Evolutionary conservation across 169 alveolate genomes (phyloP).

Genomic region (Plasmodium fragile): DNA sequence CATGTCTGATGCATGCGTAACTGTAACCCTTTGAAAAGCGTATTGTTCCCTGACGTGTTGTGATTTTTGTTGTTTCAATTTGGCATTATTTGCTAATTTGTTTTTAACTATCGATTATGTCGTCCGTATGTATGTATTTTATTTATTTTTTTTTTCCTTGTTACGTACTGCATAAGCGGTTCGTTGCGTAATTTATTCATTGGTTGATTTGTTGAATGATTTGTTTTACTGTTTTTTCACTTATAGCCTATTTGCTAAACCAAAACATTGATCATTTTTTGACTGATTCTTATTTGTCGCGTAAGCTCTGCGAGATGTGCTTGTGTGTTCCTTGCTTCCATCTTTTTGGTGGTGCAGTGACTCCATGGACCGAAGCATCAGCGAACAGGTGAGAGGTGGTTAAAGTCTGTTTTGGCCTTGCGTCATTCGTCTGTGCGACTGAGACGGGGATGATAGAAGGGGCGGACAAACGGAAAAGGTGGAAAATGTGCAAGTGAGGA

Average conservation of each 20-base stretch:
- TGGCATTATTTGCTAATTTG: not conserved
- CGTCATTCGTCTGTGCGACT: not conserved
- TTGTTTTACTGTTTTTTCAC: not conserved
- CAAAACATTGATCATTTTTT: not conserved
- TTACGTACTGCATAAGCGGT: not conserved
- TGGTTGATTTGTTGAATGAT: not conserved
- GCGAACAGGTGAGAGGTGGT: not conserved
- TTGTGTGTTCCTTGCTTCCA: not conserved
- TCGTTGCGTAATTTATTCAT: not conserved
- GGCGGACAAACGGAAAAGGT: not conserved
- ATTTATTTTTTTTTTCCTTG: not conserved
- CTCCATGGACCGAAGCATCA: not conserved
- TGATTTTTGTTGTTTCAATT: not conserved
- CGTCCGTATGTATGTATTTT: not conserved
- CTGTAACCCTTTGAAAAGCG: not conserved
- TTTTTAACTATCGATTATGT: not conserved
- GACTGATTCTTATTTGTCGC: constrained; percentile 14
- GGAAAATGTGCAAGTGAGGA: not conserved
- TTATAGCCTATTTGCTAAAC: constrained; percentile 42
- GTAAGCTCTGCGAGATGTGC: constrained; percentile 1
- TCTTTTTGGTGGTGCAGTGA: not conserved
- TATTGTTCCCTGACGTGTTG: not conserved
- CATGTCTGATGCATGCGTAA: not conserved
- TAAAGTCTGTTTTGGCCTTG: not conserved
- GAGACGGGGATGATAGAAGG: not conserved